Evolutionary conservation across 106 monocot genomes (phyloP), one percentile per base, ranked within the genome.

Genomic region (Platanthera zijinensis): DNA sequence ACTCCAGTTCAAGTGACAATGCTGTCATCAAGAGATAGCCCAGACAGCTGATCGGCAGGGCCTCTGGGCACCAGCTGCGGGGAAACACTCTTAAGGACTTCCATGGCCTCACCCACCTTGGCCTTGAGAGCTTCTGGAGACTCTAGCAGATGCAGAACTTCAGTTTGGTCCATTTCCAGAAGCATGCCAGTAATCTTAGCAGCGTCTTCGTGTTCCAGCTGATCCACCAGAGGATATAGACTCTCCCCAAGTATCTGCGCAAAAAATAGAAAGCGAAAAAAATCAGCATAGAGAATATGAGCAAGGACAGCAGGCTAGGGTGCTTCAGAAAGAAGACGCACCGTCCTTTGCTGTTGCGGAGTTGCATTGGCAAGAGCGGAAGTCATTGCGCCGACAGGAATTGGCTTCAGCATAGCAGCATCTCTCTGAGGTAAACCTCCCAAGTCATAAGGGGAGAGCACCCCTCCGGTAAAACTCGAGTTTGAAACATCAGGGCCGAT

Each of bases 341-440:
- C 86, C 80, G 70, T 83, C 51, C 83, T 83, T 45, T 87, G 86
- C 77, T 83, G 80, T 7, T 87, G 75, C 7, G 86, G 83, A 50
- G 80, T 51, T 17, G 80, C 77, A 78, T 87, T 87, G 50, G 86
- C 77, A 49, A 87, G 86, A 71, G 86, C 83, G 13, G 86, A 78
- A 67, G 86, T 71, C 62, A 87, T 74, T 12, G 83, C 75, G 3
- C 71, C 80, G 72, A 73, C 68, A 53, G 83, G 75, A 76, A 82
- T 77, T 48, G 82, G 82, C 21, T 79, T 79, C 0, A 77, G 39
- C 48, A 83, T 46, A 48, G 56, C 69, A 39, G 49, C 21, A 56
- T 82, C 83, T 51, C 76, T n/a, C 3, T 68, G 13, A 49, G 79
- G 72, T 50, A 74, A 17, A 8, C 74, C 83, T n/a, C 74, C 78